These are phyloP conservation scores for Farysia itapuensis DNA, from an alignment of 1,284 basidiomycete genomes.

Conservation along the genomic window DNA sequence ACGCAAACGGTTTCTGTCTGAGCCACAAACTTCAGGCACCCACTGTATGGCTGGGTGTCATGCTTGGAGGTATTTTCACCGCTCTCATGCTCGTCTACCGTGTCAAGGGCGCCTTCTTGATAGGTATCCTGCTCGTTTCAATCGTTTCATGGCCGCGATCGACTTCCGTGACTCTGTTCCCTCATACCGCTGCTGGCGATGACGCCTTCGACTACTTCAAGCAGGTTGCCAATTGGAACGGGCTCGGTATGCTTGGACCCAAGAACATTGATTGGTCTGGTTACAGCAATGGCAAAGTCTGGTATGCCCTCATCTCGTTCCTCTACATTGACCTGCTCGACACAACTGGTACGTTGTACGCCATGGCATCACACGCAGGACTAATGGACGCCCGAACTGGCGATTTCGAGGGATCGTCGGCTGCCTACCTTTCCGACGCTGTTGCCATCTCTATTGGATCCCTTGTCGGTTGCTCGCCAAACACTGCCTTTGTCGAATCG, in stretches of 20 bases:
- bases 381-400: slow-evolving; percentile 79
- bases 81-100: slow-evolving; percentile 75
- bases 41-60: slow-evolving; percentile 85
- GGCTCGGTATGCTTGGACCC: slow-evolving; percentile 61
- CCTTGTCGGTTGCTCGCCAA: slow-evolving; percentile 80
- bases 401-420: slow-evolving; percentile 82
- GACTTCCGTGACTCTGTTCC: slow-evolving; percentile 79
- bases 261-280: slow-evolving; percentile 66
- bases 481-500: slow-evolving; percentile 83
- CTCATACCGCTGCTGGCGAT: slow-evolving; percentile 71
- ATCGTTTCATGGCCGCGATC: slow-evolving; percentile 84
- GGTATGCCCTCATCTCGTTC: slow-evolving; percentile 81
- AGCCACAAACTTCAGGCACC: slow-evolving; percentile 73
- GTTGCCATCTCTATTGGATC: slow-evolving; percentile 79
- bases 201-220: slow-evolving; percentile 82
- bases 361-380: slow-evolving; percentile 89
- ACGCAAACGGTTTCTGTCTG: slow-evolving; percentile 66
- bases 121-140: slow-evolving; percentile 77
- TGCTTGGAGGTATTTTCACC: slow-evolving; percentile 73
- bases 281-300: slow-evolving; percentile 72
- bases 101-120: slow-evolving; percentile 78
- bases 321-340: slow-evolving; percentile 73
- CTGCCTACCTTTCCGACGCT: slow-evolving; percentile 72
- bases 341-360: slow-evolving; percentile 75
- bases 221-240: slow-evolving; percentile 73